Evolutionary conservation across 768 basidiomycete genomes (phyloP), one percentile per base, ranked within the genome.

Genomic region (Amyloporia xantha): DNA sequence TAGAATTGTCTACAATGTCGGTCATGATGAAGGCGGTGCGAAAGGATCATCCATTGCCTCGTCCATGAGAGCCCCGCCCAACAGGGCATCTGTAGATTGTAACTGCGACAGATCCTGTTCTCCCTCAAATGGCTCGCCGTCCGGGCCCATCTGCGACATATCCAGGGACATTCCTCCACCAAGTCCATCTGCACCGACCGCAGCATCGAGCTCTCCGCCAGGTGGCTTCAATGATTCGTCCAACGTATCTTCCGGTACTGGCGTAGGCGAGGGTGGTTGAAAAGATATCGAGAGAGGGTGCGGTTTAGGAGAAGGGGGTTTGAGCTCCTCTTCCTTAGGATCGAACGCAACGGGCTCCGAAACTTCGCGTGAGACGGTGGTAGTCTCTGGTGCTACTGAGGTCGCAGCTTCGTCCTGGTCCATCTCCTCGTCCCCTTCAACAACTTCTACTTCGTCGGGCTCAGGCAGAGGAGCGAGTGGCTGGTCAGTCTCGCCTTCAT

Each of bases 401-500:
- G 64, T 62, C 4, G 63, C 48, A 7, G 62, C 58, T 52, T 85
- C 86, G 47, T 87, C 87, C 52, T 79, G 76, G 48, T 86, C 84
- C 63, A 82, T 74, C 48, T 90, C 87, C 41, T 88, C 86, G 44
- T 85, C 77, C n/a, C 72, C 78, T 27, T 90, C 89, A 0, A 78
- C 81, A 6, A 78, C 78, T 62, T 91, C 88, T 21, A 82, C 78
- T 55, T 90, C 88, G 48, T 79, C 77, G 4, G 86, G 88, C 28
- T 78, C 78, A 5, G 86, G 89, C 37, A 91, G 70, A 15, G 89
- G 89, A 1, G 81, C 89, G 21, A 91, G 73, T 12, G 88, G 87
- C 58, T 87, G 86, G 56, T 91, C 86, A 0, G 70, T 78, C 53
- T 81, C 84, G 44, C 78, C 85, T 59, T 91, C 90, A 50, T 91